A percentile compares a stretch with the other conserved stretches of the same genome.
phyloP scores from a whole-genome alignment of 371 early-diverging fungal species.

The Gilbertella persicaria region DNA sequence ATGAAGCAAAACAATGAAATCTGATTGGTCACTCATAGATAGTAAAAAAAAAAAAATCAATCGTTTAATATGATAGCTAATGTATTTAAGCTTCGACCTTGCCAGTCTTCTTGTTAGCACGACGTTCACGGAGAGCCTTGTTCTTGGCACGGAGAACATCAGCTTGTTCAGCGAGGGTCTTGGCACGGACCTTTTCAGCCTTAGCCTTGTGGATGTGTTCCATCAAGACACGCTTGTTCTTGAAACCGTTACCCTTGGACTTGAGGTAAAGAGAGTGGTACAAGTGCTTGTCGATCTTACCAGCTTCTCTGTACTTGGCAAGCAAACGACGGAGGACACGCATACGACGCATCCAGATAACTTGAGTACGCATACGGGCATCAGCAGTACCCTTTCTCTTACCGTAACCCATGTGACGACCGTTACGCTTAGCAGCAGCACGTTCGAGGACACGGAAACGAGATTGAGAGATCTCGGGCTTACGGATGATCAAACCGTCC shows the following conservation, averaged over 20 bases:
- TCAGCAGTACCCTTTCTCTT: slow-evolving; percentile 99
- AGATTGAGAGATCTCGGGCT: slow-evolving; percentile 93
- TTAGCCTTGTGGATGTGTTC: slow-evolving; percentile 99
- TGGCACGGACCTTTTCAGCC: slow-evolving; percentile 97
- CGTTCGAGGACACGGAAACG: slow-evolving; percentile 96
- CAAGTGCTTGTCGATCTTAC: slow-evolving; percentile 98
- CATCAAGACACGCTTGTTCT: slow-evolving; percentile 99
- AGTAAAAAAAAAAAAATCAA: not conserved
- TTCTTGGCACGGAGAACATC: slow-evolving; percentile 96
- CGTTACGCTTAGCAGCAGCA: slow-evolving; percentile 95
- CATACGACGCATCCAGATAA: slow-evolving; percentile 99
- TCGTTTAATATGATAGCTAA: no score
- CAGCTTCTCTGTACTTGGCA: slow-evolving; percentile 97
- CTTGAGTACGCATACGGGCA: slow-evolving; percentile 97
- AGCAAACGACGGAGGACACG: slow-evolving; percentile 98
- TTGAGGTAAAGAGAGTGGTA: slow-evolving; percentile 98
- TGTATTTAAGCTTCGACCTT: slow-evolving; percentile 16
- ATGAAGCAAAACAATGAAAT: not conserved
- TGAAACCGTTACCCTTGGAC: slow-evolving; percentile 99
- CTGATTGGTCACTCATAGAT: not conserved
- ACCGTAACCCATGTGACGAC: slow-evolving; percentile 99
- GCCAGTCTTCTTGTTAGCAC: slow-evolving; percentile 88
- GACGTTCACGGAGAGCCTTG: slow-evolving; percentile 96
- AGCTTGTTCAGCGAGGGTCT: slow-evolving; percentile 96
- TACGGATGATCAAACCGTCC: slow-evolving; percentile 98